Conservation (phyloP, 106 monocot species). For the Xerophyta viscosa region DNA sequence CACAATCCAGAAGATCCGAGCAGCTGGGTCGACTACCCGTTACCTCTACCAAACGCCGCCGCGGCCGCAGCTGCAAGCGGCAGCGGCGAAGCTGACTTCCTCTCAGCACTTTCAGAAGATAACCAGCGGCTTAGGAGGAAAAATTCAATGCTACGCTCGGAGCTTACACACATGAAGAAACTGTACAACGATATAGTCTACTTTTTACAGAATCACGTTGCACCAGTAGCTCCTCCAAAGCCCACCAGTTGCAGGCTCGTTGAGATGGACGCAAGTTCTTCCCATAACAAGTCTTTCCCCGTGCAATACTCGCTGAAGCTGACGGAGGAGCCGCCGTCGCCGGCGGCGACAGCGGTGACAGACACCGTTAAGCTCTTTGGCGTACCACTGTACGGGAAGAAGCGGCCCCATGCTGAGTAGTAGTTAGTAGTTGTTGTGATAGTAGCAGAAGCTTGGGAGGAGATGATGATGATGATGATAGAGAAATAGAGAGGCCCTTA, state of each 20-base stretch:
- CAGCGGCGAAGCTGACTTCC: slow-evolving; percentile 5
- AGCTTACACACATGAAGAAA: slow-evolving; percentile 71
- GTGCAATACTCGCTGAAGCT: background rate
- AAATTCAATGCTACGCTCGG: slow-evolving; percentile 52
- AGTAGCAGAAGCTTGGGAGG: too few relatives aligned
- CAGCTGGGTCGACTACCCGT: slow-evolving; percentile 10
- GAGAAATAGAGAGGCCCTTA: too few relatives aligned
- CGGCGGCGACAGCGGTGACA: too few relatives aligned
- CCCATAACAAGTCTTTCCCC: too few relatives aligned
- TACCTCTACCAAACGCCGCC: background rate
- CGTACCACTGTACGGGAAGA: slow-evolving; percentile 4
- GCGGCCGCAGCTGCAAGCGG: too few relatives aligned
- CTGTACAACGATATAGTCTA: slow-evolving; percentile 74
- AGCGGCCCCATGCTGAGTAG: slow-evolving; percentile 1
- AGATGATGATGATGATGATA: too few relatives aligned
- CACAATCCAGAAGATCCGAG: slow-evolving; percentile 3
- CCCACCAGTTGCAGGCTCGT: slow-evolving; percentile 1
- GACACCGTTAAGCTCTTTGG: slow-evolving; percentile 11
- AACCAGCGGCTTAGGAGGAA: slow-evolving; percentile 59
- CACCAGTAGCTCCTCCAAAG: slow-evolving; percentile 15
- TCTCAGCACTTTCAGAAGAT: slow-evolving; percentile 47
- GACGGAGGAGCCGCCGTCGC: background rate
- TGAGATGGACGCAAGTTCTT: slow-evolving; percentile 6
- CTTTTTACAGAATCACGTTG: slow-evolving; percentile 61
- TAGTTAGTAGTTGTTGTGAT: too few relatives aligned